Base-by-base conservation (phyloP, 1,139 yeast genomes). In the Hyphopichia wangnamkhiaoensis region DNA sequence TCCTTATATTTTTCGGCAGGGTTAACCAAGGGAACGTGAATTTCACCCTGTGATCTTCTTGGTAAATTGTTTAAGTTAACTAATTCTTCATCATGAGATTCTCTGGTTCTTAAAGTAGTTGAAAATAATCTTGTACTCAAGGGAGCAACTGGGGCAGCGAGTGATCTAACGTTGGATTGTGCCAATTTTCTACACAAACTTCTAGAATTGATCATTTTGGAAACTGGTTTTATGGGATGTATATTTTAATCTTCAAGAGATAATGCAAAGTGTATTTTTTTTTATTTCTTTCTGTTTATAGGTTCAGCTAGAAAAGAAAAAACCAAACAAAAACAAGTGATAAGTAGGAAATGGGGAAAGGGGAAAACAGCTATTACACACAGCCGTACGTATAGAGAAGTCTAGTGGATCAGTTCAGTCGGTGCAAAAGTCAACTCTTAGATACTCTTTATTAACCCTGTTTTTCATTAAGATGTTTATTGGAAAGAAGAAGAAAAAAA, bases 1-100 rank as follows among this genome's bases (percentile, higher is more conserved):
- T 76, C 87, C 55, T 70, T 71, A 66, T 82, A 86, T 58, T 80
- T 76, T 52, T 86, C 95, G 43, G 90, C 82, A 36, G 95, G 95
- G 65, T 88, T 85, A 43, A 78, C 80, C 45, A 85, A 68, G 27
- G 86, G 88, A 20, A 73, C 87, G 42, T 72, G 65, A 32, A 57
- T 56, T 14, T 59, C 65, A 13, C 54, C 49, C 24, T 67, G 63
- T 42, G 63, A 53, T 51, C 61, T 63, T 61, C 77, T 67, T 39
- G 76, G 76, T 42, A 71, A 58, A 26, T 61, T 50, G 46, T 58
- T 59, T 47, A 69, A 61, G 54, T 71, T 63, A 24, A 59, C 60
- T 42, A 71, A 59, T 29, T 67, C 73, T 44, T 65, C 65, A 26
- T 54, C 49, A 26, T 52, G 54, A 25, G 13, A 18, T 26, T 8